A percentile compares a stretch with the other conserved stretches of the same genome.
These are phyloP conservation scores for Massariosphaeria phaeospora DNA, from an alignment of 495 filamentous ascomycete genomes.

Conservation along the genomic window DNA sequence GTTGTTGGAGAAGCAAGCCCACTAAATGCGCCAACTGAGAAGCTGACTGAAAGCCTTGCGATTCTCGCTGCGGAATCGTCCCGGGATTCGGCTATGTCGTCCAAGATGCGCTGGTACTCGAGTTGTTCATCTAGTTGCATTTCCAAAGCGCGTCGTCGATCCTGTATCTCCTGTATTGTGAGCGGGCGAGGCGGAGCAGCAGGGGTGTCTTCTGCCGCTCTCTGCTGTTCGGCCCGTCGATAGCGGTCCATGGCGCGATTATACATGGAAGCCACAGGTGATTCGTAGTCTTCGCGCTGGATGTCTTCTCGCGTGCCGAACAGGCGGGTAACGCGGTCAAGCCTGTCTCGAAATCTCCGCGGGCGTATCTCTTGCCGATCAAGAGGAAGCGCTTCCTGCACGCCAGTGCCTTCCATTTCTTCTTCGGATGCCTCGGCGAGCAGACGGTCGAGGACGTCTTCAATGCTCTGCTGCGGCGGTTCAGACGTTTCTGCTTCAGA, in stretches of 20 bases:
- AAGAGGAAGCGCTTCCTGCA: not conserved
- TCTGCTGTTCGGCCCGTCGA: conserved; percentile 36
- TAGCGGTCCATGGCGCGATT: conserved; percentile 37
- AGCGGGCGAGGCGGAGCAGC: not conserved
- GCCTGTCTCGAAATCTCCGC: conserved; percentile 32
- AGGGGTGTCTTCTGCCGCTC: conserved; percentile 8
- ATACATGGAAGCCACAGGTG: conserved; percentile 42
- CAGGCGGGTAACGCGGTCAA: conserved; percentile 37
- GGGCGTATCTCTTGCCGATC: not conserved
- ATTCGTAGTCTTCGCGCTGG: conserved; percentile 41
- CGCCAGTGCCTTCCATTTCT: not conserved
- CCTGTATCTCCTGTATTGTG: no score
- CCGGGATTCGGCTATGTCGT: conserved; percentile 7
- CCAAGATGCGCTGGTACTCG: conserved; percentile 15
- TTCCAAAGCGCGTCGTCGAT: not conserved
- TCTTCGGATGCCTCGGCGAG: conserved; percentile 34
- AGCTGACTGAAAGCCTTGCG: no score
- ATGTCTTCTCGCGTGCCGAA: conserved; percentile 44
- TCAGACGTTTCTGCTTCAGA: conserved; percentile 9
- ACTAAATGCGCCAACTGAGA: no score
- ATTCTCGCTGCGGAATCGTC: not conserved
- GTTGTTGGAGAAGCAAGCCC: not conserved
- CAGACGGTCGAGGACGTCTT: conserved; percentile 38
- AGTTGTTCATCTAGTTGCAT: conserved; percentile 6
- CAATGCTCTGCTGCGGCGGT: conserved; percentile 28